phyloP scores from a whole-genome alignment of 208 protist species.

The Trypanosoma mega region DNA sequence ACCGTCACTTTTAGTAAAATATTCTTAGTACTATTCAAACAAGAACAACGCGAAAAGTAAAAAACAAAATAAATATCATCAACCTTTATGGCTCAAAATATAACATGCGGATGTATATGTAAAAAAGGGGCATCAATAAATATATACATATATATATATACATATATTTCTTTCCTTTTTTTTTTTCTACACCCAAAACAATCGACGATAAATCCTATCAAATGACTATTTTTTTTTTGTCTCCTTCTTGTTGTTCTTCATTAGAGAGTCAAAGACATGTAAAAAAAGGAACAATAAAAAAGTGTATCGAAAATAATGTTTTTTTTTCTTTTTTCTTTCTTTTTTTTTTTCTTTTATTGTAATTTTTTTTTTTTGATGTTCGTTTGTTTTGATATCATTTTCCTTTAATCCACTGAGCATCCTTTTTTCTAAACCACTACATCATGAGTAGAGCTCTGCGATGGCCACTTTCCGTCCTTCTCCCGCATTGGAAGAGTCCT shows the following conservation, averaged over 20 bases:
- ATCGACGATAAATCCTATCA: conserved; percentile 9
- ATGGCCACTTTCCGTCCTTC: no score
- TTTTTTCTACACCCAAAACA: neutral
- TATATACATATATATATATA: neutral
- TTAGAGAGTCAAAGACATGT: conserved; percentile 5
- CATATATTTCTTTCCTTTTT: neutral
- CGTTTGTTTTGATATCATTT: neutral
- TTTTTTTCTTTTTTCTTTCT: neutral
- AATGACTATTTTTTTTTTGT: conserved; percentile 2
- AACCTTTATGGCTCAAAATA: neutral
- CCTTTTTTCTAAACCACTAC: no score
- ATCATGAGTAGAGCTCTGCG: no score
- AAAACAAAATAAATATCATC: conserved; percentile 4
- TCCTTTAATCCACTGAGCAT: neutral
- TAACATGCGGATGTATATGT: neutral
- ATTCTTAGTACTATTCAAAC: neutral
- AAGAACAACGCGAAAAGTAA: neutral
- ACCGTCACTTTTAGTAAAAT: no score
- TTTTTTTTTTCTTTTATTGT: conserved; percentile 21
- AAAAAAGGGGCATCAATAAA: neutral
- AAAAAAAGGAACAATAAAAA: neutral
- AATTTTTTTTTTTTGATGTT: neutral
- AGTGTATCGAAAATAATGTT: neutral
- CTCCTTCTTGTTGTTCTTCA: neutral
- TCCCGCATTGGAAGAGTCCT: no score